Evolutionary conservation across 768 basidiomycete species (phyloP), one percentile per base, ranked within the genome.

Genomic region (Hypholoma sublateritium): DNA sequence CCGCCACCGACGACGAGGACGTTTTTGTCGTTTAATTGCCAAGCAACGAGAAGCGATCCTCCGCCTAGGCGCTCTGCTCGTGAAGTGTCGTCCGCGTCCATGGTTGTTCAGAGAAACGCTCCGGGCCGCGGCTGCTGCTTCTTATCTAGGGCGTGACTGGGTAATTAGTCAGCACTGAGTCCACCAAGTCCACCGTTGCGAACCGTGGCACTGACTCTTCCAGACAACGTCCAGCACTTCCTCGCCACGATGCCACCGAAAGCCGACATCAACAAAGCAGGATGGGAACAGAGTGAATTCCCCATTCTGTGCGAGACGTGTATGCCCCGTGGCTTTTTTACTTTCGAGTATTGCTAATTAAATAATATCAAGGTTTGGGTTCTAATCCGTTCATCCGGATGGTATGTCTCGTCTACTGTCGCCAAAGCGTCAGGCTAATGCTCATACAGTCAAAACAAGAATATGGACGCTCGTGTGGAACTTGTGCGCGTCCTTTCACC

Each of bases 1-100:
- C 97, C 97, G 8, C 96, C 97, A 42, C 97, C 97, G 62, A 98
- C 84, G 64, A 98, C 83, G 67, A 98, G 88, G 45, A 97, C 93
- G 17, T 77, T 80, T 63, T 91, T 93, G 63, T 80, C 75, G 56
- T 83, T 86, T 70, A 98, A 88, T 71, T 96, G 95, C 90, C 93
- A 97, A 35, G 97, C 96, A 61, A 98, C 77, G 39, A 98, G 82
- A 44, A 98, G 82, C 1, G 95, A 95, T 6, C 85, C 86, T 12
- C 89, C 87, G 42, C 80, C 77, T 25, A 70, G 59, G 32, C 56
- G 64, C 19, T 67, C 66, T 36, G 66, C 63, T 47, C 43, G 53
- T 24, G 46, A 47, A 8, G 21, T 22, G 11, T 58, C 59, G 47
- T 57, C 53, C 57, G 63, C 47, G 60, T 53, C 52, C 45, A 62